Evolutionary conservation across 164 flowering plant genomes (phyloP), one percentile per base, ranked within the genome.

Genomic region (Akebia trifoliata): DNA sequence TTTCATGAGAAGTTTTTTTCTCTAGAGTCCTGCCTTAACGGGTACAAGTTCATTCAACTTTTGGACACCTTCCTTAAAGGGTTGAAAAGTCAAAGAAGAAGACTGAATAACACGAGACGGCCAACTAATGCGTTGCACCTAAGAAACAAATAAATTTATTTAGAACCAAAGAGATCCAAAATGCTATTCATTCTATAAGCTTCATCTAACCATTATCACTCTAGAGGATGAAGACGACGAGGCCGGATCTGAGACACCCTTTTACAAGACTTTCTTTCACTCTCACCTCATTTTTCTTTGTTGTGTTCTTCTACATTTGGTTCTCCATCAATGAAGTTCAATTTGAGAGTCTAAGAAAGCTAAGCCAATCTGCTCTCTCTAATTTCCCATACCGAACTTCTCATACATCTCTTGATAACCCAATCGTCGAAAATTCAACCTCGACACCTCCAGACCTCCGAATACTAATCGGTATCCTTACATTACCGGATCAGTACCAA

Each of bases 281-380:
- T 31, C 1, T 79, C 53, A 57, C 71, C 1, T 81, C 83, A 12
- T 61, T 90, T 69, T 52, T 77, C 69, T 75, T 85, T 77, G 50
- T 84, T 59, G 4, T 75, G 11, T 72, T 81, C 74, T 76, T 87
- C 26, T 86, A 83, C 49, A 57, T 74, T 15, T 54, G 89, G 49
- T 80, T 87, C 48, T 88, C 90, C 57, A 62, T 88, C 65, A 81
- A 84, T 43, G 86, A 84, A 66, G 29, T 78, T 39, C 80, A 90
- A 2, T 73, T 80, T 65, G 82, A 76, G 22, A 56, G 55, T 37
- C 31, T 87, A 6, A 25, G 74, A 4, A 72, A 61, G 34, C 61
- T 87, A 28, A 71, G 82, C 2, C 48, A 37, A 31, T 78, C 82
- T 12, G 69, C 90, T 8, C 45, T 76, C 46, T 32, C 70, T 26